A percentile compares a stretch with the other conserved stretches of the same genome.
Conservation (phyloP, 345 rosid species). For the Cardamine occulta region DNA sequence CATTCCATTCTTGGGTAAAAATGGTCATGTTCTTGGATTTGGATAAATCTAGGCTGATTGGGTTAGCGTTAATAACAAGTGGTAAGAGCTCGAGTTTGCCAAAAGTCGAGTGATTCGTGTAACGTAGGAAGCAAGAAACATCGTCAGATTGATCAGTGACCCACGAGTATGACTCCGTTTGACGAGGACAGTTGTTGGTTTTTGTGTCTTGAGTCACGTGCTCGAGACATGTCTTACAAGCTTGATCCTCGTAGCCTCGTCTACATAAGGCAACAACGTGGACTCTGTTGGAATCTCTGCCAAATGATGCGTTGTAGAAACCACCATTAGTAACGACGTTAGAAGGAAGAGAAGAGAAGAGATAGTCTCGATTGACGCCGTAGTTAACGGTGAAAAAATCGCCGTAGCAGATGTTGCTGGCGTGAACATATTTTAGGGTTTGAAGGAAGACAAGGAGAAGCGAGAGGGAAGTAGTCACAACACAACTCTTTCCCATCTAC, state of each 20-base stretch:
- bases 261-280: constrained; percentile 47
- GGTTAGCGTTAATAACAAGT: not conserved
- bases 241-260: constrained; percentile 37
- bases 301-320: constrained; percentile 43
- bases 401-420: constrained; percentile 22
- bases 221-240: constrained; percentile 43
- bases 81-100: constrained; percentile 43
- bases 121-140: constrained; percentile 46
- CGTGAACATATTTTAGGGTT: constrained; percentile 14
- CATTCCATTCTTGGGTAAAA: constrained; percentile 44
- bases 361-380: constrained; percentile 32
- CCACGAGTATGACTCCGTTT: constrained; percentile 45
- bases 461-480: not conserved
- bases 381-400: constrained; percentile 45
- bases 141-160: constrained; percentile 24
- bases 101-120: constrained; percentile 40
- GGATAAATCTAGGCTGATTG: not conserved
- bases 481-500: constrained; percentile 16
- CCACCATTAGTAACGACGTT: constrained; percentile 40
- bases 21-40: constrained; percentile 18
- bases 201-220: constrained; percentile 10
- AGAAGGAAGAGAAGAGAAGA: constrained; percentile 45
- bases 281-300: constrained; percentile 40
- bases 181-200: constrained; percentile 38
- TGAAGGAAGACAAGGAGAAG: constrained; percentile 21